Base-by-base conservation (phyloP, 192 early-diverging fungal genomes). In the Haplosporangium gracile region DNA sequence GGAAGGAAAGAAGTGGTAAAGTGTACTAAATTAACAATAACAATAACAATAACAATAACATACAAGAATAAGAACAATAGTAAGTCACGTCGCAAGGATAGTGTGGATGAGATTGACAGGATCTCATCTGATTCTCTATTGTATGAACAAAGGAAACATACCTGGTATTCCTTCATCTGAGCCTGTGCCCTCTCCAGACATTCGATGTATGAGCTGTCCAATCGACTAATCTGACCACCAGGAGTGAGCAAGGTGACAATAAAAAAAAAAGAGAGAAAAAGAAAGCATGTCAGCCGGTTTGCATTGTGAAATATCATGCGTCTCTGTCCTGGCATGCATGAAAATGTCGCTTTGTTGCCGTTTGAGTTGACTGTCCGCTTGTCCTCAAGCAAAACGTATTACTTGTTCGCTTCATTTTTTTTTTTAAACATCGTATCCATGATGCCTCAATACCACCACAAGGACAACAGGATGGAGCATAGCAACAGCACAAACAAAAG, bases 141-240 rank as follows among this genome's bases (percentile, higher is more conserved):
- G 60, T 65, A 11, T 29, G n/a, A 60, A 60, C 55, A 60, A 60
- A 11, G 8, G 8, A 15, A 29, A 26, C 60, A 65, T 77, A 77
- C 76, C 68, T 77, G 76, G 22, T 77, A 77, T 40, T 78, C 77
- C 51, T 78, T 78, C 77, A 78, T 78, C 69, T 78, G 77, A 10
- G 69, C 51, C n/a, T 78, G 77, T 16, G 77, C 77, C 51, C 47
- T 47, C n/a, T 68, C 69, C 49, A 78, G 45, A 60, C 77, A 71
- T 24, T 78, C 77, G 38, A 78, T 70, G 18, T 78, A 78, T 10
- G 77, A 71, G 34, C 39, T 78, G 24, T 45, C 29, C 43, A 78
- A 71, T 18, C 77, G 77, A 55, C 34, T 71, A 47, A 78, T 76
- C 75, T 76, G 29, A 34, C 18, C 38, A 40, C 22, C 22, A n/a